Evolutionary conservation across 2,329 filamentous ascomycete species (phyloP), one percentile per base, ranked within the genome.

Genomic region (Daldinia eschscholtzii): DNA sequence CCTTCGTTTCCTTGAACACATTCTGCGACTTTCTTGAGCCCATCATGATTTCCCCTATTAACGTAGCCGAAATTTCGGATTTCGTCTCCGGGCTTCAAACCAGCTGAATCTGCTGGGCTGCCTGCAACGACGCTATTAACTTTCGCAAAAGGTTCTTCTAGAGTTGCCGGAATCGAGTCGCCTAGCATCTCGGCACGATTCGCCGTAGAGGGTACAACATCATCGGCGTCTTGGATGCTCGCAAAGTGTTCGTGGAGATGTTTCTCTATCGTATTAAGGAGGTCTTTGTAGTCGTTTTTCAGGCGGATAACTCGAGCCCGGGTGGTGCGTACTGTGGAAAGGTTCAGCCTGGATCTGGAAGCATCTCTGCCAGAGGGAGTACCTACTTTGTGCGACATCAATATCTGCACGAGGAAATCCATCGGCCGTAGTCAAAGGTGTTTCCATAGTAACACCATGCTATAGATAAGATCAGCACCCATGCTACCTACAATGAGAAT

Each of bases 371-470:
- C 13, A 57, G 52, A 37, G 9, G 58, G 58, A 33, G 15, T 37
- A 62, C 85, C 72, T 89, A 96, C 93, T 96, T 82, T 98, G 95
- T 28, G 96, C 92, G 70, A 99, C 92, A 79, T 99, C 96, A 71
- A 99, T 91, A 80, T 99, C 96, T 75, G 93, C 91, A 78, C 96
- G 89, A 35, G 96, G 96, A 79, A 93, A 99, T 55, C 96, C 96
- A 81, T 98, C 96, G 68, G 90, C 88, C 13, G 95, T 98, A 26
- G 93, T 89, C 42, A 99, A 88, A 65, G 89, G 86, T 6, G 96
- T 98, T 75, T 91, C 91, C 96, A 99, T 99, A 76, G 92, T 91
- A 60, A 97, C 95, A 50, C 92, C 90, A 84, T 98, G 95, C 94
- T 98, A 75, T 12, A 35, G 30, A 41, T 37, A 57, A 53, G 75